A percentile compares a stretch with the other conserved stretches of the same genome.
phyloP scores from a whole-genome alignment of 768 basidiomycete genomes.

The Termitomyces titanicus region DNA sequence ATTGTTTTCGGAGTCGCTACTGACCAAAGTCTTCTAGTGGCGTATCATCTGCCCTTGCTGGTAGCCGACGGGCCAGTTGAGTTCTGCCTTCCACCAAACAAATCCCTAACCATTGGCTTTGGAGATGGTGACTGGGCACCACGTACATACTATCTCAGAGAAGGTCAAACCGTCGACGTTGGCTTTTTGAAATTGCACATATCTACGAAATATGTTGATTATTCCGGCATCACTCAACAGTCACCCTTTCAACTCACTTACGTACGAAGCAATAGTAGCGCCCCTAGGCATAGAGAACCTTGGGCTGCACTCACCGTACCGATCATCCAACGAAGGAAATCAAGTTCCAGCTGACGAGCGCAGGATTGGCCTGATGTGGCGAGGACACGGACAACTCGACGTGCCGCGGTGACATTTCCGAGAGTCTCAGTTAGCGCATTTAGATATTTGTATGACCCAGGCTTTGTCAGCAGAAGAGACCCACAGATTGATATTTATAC shows the following conservation, averaged over 20 bases:
- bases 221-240: not conserved
- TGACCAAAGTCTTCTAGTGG: not conserved
- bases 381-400: too few species aligned
- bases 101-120: not conserved
- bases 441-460: too few species aligned
- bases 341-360: too few species aligned
- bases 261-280: too few species aligned
- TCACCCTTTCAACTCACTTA: not conserved
- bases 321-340: too few species aligned
- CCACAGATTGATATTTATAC: too few species aligned
- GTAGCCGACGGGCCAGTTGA: not conserved
- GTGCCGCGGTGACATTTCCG: too few species aligned
- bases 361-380: too few species aligned
- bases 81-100: not conserved
- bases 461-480: too few species aligned
- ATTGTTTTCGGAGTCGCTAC: not conserved
- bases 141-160: not conserved
- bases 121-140: not conserved
- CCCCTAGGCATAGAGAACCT: too few species aligned
- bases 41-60: not conserved
- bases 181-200: slow-evolving; percentile 5
- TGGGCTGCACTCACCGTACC: too few species aligned
- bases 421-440: too few species aligned
- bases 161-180: not conserved
- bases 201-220: not conserved